phyloP scores from a whole-genome alignment of 2,329 filamentous ascomycete genomes.

The Colletotrichum lentis region DNA sequence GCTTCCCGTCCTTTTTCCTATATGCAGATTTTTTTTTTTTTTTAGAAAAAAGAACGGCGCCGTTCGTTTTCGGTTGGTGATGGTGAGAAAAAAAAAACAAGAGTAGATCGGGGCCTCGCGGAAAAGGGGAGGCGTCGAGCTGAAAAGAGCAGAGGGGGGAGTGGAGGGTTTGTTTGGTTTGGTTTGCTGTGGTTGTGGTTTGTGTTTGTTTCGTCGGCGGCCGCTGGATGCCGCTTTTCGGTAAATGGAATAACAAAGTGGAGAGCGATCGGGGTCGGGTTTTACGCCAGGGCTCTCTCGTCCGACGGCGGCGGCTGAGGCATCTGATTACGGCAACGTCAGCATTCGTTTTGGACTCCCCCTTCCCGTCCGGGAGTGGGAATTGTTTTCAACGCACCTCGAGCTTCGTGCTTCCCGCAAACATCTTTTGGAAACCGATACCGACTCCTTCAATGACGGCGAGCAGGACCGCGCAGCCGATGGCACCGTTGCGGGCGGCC shows the following conservation, averaged over 20 bases:
- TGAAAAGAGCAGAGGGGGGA: constrained; percentile 38
- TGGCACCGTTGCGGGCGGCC: constrained; percentile 92
- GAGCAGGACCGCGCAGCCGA: constrained; percentile 92
- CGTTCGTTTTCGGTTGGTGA: constrained; percentile 3
- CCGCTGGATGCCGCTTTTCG: not conserved
- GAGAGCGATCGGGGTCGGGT: not conserved
- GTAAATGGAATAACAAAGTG: constrained; percentile 7
- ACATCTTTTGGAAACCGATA: constrained; percentile 94
- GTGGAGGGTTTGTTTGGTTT: constrained; percentile 16
- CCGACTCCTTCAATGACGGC: constrained; percentile 88
- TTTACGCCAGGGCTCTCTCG: constrained; percentile 47
- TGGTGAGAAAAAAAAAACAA: constrained; percentile 8
- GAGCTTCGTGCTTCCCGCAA: constrained; percentile 86
- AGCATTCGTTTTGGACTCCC: constrained; percentile 13
- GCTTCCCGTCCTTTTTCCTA: constrained; percentile 13
- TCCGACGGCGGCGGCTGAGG: constrained; percentile 46
- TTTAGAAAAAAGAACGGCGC: constrained; percentile 20
- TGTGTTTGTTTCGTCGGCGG: constrained; percentile 1
- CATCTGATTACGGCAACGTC: constrained; percentile 39
- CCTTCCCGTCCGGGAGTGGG: no score
- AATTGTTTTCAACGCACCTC: constrained; percentile 67
- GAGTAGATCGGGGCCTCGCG: constrained; percentile 1
- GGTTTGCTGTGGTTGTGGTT: no score
- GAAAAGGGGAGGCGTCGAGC: not conserved
- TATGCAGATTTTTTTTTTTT: no score